Evolutionary conservation across 2,329 filamentous ascomycete genomes (phyloP), one percentile per base, ranked within the genome.

Genomic region (Colletotrichum endophyticum): DNA sequence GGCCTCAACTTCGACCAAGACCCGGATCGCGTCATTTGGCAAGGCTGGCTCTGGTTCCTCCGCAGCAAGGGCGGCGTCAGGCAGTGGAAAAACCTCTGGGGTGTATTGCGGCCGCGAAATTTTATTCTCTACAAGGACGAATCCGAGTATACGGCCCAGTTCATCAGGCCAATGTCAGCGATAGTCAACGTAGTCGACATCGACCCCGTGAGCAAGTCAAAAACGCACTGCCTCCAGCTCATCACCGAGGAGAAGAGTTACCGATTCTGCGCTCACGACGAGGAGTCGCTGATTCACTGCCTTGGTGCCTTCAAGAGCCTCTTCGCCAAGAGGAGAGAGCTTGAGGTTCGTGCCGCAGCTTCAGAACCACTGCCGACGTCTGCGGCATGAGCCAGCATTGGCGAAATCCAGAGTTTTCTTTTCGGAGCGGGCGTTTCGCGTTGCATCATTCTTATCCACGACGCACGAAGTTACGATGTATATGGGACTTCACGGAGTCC

Each of bases 81-180:
- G 63, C 95, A 98, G 81, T 99, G 97, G 97, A 98, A 98, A 88
- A 94, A 95, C 80, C 90, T 96, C 75, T 99, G 97, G 97, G 94
- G 94, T 15, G 97, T 99, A 1, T 90, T 99, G 68, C 94, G 97
- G 36, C 94, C 95, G 2, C 93, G 94, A 68, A 96, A 95, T 78
- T 88, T 99, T 36, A 94, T 95, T 19, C 91, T 99, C 30, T 99
- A 99, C 89, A 98, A 98, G 85, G 94, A 98, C 82, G 95, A 98
- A 78, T 89, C 93, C 78, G 97, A 99, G 86, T 99, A 99, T 84
- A 94, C 94, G 15, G 95, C 96, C 1, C 90, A 94, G 77, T 93
- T 96, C 80, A 94, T 99, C 80, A 88, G 98, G 39, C 92, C 94
- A 6, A 92, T 99, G 80, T 88, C 92, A 11, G 92, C 90, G 71